phyloP scores from a whole-genome alignment of 257 asterid species.

The Scutellaria barbata region DNA sequence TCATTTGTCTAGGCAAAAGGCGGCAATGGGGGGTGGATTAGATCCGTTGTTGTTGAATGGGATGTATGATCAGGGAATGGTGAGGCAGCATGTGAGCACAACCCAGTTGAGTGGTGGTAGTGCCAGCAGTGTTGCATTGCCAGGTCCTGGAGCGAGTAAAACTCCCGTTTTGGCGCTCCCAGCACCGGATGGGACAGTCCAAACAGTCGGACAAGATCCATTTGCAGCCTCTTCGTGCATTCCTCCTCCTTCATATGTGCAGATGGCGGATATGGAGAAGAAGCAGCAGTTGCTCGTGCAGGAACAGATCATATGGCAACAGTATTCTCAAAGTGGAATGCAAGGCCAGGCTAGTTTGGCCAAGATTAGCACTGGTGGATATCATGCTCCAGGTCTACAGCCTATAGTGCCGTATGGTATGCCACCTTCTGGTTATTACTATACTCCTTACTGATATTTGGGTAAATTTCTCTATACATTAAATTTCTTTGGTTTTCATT shows the following conservation, averaged over 20 bases:
- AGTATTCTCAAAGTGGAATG: slow-evolving; percentile 75
- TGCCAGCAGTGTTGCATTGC: slow-evolving; percentile 79
- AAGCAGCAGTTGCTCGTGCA: slow-evolving; percentile 74
- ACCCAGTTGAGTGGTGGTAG: slow-evolving; percentile 66
- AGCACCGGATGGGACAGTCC: slow-evolving; percentile 76
- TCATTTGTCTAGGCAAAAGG: slow-evolving; percentile 69
- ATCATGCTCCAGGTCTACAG: slow-evolving; percentile 58
- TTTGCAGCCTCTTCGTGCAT: slow-evolving; percentile 73
- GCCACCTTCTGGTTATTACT: slow-evolving; percentile 68
- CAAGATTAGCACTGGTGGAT: slow-evolving; percentile 66
- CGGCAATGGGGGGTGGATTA: slow-evolving; percentile 77
- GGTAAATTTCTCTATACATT: slow-evolving; percentile 38
- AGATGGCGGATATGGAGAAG: slow-evolving; percentile 87
- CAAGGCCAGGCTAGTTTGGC: slow-evolving; percentile 76
- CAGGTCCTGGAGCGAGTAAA: slow-evolving; percentile 58
- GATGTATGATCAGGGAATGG: slow-evolving; percentile 84
- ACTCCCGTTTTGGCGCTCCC: slow-evolving; percentile 80
- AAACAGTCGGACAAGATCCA: slow-evolving; percentile 72
- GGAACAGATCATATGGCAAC: slow-evolving; percentile 86
- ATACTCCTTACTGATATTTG: slow-evolving; percentile 53
- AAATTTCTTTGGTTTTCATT: slow-evolving; percentile 36
- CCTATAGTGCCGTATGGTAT: slow-evolving; percentile 66
- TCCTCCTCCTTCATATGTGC: slow-evolving; percentile 83
- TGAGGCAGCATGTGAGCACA: slow-evolving; percentile 65
- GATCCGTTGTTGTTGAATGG: slow-evolving; percentile 80